Conservation (phyloP, 257 asterid species). For the Solanum bulbocastanum region DNA sequence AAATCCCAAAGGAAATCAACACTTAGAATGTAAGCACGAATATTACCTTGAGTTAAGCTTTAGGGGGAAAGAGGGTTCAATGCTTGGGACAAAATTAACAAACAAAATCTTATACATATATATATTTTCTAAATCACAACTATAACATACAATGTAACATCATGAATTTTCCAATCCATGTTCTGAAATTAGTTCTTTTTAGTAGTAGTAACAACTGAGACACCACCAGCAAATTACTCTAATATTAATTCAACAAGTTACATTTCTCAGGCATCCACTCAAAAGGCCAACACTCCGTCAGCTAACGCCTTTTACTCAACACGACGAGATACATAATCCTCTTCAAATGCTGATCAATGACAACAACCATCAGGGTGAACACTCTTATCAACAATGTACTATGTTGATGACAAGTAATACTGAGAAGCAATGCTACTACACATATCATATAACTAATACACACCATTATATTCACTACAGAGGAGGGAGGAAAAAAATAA, state of each 20-base stretch:
- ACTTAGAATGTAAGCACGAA: not conserved
- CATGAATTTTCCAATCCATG: conserved; percentile 2
- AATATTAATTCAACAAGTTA: not conserved
- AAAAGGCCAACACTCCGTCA: not conserved
- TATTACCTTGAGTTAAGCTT: not conserved
- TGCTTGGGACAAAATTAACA: not conserved
- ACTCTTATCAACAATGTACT: not conserved
- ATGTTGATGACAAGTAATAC: not conserved
- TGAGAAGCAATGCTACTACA: not conserved
- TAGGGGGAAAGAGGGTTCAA: not conserved
- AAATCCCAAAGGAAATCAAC: not conserved
- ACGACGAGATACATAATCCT: not conserved
- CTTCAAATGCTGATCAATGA: not conserved
- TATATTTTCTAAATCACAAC: conserved; percentile 2
- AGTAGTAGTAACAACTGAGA: not conserved
- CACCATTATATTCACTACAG: not conserved
- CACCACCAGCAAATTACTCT: not conserved
- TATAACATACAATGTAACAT: conserved; percentile 7
- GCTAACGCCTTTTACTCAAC: not conserved
- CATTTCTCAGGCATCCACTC: not conserved
- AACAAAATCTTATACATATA: not conserved
- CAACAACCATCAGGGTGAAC: not conserved
- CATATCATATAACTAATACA: conserved; percentile 1
- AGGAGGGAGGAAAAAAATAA: not conserved
- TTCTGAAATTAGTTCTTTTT: not conserved